These are phyloP conservation scores for Penicillium cosmopolitanum DNA, from an alignment of 495 filamentous ascomycete genomes.

Conservation along the genomic window DNA sequence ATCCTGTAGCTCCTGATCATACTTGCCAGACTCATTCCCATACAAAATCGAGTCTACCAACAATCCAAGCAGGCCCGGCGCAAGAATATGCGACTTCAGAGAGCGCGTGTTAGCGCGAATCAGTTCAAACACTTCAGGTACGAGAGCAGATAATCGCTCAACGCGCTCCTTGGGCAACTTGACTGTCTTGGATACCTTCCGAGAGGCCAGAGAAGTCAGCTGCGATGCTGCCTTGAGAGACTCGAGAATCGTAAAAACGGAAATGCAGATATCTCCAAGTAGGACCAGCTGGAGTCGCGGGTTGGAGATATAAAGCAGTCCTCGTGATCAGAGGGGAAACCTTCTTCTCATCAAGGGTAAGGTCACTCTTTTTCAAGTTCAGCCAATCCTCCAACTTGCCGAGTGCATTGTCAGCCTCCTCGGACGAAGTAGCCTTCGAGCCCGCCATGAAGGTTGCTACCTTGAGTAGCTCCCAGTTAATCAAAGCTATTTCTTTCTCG, in stretches of 20 bases:
- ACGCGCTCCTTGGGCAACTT: conserved; percentile 43
- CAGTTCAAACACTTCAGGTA: conserved; percentile 36
- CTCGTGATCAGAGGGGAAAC: conserved; percentile 28
- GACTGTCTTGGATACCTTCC: conserved; percentile 36
- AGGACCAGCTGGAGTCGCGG: conserved; percentile 35
- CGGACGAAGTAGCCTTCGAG: conserved; percentile 36
- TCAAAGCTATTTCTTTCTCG: conserved; percentile 38
- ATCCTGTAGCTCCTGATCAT: conserved; percentile 34
- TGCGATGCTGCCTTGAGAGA: conserved; percentile 43
- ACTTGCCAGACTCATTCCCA: conserved; percentile 28
- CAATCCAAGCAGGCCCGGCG: conserved; percentile 41
- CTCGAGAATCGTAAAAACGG: conserved; percentile 40
- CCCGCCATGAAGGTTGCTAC: conserved; percentile 41
- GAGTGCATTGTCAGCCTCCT: conserved; percentile 38
- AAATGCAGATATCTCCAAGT: conserved; percentile 48
- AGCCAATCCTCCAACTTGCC: conserved; percentile 41
- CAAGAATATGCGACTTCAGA: conserved; percentile 42
- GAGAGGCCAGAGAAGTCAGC: conserved; percentile 32
- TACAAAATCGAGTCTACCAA: conserved; percentile 41
- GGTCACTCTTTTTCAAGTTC: conserved; percentile 28
- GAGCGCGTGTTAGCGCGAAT: conserved; percentile 38
- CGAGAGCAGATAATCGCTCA: conserved; percentile 29
- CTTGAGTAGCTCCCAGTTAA: conserved; percentile 39
- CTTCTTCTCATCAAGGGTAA: conserved; percentile 26
- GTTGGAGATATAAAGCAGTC: conserved; percentile 30